Evolutionary conservation across 495 filamentous ascomycete species (phyloP), one percentile per base, ranked within the genome.

Genomic region (Hypoxylon cercidicola): DNA sequence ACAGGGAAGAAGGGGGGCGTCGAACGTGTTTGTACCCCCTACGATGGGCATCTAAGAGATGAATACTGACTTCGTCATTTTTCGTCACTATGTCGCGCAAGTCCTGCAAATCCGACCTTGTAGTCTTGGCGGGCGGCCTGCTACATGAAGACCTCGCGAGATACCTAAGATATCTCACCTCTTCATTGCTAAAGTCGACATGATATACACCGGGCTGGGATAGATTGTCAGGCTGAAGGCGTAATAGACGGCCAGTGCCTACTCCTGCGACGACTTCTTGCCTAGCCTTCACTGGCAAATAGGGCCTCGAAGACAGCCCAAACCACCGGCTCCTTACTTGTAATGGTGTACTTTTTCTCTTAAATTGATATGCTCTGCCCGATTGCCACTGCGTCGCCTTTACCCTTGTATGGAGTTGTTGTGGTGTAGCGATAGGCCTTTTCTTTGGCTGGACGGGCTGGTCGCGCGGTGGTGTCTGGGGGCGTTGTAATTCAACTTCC

Each of bases 101-200:
- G 15, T 74, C 69, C 16, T 46, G 43, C 0, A 55, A 13, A 19
- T 25, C 53, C 4, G 62, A 60, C 35, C 62, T 56, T 9, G 34
- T 4, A 3, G 45, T n/a, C 11, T 52, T 40, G 4, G 40, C 18
- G 11, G 43, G 8, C 2, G 23, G 47, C 25, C 25, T 64, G 19
- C 66, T 63, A 34, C 60, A 57, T 13, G 69, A 45, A 12, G 15
- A 53, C 23, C 71, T 64, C 6, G 65, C 69, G n/a, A 62, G 21
- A 4, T 64, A 45, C 16, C 50, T 67, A 19, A 81, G 68, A 48
- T 75, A 74, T 20, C 50, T 68, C 2, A 69, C 62, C 68, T 91
- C 87, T 58, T 84, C 81, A 25, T 76, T 50, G 48, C 77, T 80
- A 25, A 82, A 80, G 60, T 81, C 80, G 7, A 82, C 75, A 43